A percentile compares a stretch with the other conserved stretches of the same genome.
These are phyloP conservation scores for Jamesozyma piceae DNA, from an alignment of 805 yeast species.

Conservation along the genomic window DNA sequence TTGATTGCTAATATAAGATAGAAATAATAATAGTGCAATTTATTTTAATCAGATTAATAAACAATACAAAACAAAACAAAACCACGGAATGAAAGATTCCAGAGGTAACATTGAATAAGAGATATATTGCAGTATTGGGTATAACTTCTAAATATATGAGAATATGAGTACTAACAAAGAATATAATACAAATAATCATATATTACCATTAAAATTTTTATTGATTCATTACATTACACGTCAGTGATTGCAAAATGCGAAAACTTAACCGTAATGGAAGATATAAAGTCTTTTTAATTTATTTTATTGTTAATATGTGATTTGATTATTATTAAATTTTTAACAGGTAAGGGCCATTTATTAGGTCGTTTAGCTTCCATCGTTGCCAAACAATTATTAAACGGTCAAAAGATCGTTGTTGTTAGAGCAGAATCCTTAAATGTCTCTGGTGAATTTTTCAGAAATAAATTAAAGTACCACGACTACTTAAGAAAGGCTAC, in stretches of 20 bases:
- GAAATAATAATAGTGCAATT: background rate
- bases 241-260: no score
- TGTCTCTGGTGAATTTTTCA: constrained; percentile 99
- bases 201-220: background rate
- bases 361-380: constrained; percentile 99
- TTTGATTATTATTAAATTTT: constrained; percentile 2
- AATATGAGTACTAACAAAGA: background rate
- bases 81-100: no score
- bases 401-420: constrained; percentile 95
- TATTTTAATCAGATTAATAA: background rate
- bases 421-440: constrained; percentile 97
- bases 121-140: no score
- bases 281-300: no score
- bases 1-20: constrained; percentile 10
- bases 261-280: no score
- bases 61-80: no score
- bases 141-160: background rate
- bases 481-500: constrained; percentile 99
- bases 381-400: constrained; percentile 95
- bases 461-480: constrained; percentile 99
- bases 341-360: constrained; percentile 89
- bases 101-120: no score
- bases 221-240: no score
- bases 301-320: background rate
- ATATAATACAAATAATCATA: background rate